Evolutionary conservation across 2,329 filamentous ascomycete genomes (phyloP).

Genomic region (Cladophialophora psammophila): DNA sequence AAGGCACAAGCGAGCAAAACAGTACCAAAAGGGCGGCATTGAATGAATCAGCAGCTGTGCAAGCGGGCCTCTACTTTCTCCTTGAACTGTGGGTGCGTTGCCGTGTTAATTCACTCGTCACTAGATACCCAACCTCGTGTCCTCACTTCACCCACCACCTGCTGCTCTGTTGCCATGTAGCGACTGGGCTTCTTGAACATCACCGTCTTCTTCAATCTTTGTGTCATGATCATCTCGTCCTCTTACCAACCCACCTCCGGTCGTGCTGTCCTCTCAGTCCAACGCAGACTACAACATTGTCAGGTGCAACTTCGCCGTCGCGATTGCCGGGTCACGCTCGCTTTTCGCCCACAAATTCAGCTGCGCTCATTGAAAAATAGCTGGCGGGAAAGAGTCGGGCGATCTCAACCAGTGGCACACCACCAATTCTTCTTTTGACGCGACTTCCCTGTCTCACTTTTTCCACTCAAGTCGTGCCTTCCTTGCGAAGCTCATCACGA

Average conservation of each 20-base stretch:
- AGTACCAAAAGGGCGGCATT: conserved; percentile 1
- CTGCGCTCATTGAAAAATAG: not conserved
- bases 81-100: not conserved
- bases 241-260: not conserved
- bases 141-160: not conserved
- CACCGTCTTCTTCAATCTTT: not conserved
- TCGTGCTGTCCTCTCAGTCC: not conserved
- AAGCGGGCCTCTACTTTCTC: not conserved
- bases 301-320: not conserved
- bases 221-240: not conserved
- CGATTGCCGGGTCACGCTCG: not conserved
- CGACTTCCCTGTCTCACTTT: not conserved
- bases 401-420: not conserved
- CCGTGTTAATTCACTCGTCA: not conserved
- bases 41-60: conserved; percentile 1
- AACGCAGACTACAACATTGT: not conserved
- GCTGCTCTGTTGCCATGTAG: not conserved
- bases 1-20: conserved; percentile 1
- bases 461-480: not conserved
- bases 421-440: not conserved
- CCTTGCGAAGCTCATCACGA: not conserved
- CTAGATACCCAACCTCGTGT: conserved; percentile 3
- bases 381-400: not conserved
- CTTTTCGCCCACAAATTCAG: not conserved
- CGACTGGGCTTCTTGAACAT: not conserved